Conservation (phyloP, 805 yeast genomes). For the Monosporozyma unispora region DNA sequence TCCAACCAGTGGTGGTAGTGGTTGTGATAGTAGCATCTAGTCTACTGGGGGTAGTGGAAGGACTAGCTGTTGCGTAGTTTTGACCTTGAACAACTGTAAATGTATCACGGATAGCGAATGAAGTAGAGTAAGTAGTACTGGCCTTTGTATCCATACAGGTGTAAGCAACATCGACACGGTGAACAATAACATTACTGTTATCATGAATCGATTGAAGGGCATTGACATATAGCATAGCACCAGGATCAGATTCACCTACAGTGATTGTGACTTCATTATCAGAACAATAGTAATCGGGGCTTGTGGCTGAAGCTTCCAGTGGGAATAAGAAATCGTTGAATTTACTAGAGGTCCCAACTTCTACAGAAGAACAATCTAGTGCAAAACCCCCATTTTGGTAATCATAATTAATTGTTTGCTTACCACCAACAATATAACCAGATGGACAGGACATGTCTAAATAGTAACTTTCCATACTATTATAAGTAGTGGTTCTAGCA, state of each 20-base stretch:
- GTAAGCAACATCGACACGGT: conserved; percentile 14
- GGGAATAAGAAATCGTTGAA: conserved; percentile 33
- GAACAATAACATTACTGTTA: conserved; percentile 16
- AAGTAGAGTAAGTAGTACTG: conserved; percentile 14
- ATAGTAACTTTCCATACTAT: conserved; percentile 27
- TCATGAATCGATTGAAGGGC: conserved; percentile 24
- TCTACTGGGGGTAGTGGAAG: conserved; percentile 5
- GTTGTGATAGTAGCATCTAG: conserved; percentile 7
- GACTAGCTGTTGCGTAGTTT: conserved; percentile 12
- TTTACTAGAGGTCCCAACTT: conserved; percentile 18
- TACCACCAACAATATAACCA: conserved; percentile 25
- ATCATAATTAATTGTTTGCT: conserved; percentile 22
- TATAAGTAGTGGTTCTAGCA: conserved; percentile 29
- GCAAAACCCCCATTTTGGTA: conserved; percentile 27
- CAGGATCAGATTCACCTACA: conserved; percentile 18
- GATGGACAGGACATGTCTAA: conserved; percentile 29
- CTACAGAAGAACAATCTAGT: conserved; percentile 28
- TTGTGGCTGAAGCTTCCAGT: conserved; percentile 8
- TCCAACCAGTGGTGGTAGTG: conserved; percentile 12
- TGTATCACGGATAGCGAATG: conserved; percentile 8
- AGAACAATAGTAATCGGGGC: conserved; percentile 18
- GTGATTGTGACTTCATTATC: conserved; percentile 15
- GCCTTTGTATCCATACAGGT: conserved; percentile 25
- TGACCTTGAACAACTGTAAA: conserved; percentile 10
- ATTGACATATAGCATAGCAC: conserved; percentile 27